These are phyloP conservation scores for Yamadazyma atmosphaerica DNA, from an alignment of 1,139 yeast genomes.

Conservation along the genomic window DNA sequence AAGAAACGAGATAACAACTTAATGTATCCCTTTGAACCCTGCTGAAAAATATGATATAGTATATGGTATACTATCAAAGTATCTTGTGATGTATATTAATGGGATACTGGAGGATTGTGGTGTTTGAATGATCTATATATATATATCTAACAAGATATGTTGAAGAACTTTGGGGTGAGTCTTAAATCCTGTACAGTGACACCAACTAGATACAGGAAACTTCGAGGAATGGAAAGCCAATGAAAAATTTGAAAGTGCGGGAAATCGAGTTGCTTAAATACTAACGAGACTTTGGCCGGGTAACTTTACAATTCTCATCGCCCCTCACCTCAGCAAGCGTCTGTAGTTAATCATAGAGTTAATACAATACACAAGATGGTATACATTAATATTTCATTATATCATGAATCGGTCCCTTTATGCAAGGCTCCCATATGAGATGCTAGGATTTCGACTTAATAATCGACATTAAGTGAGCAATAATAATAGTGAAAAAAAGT, in stretches of 20 bases:
- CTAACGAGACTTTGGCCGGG: conserved; percentile 10
- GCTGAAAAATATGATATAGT: background rate
- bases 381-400: background rate
- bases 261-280: conserved; percentile 11
- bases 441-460: too few species aligned
- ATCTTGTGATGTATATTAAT: background rate
- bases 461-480: too few species aligned
- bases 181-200: background rate
- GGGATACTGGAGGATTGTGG: background rate
- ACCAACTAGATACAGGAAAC: background rate
- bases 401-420: conserved; percentile 2
- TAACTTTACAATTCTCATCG: background rate
- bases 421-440: too few species aligned
- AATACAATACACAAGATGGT: background rate
- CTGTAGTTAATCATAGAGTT: background rate
- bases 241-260: conserved; percentile 5
- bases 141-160: background rate
- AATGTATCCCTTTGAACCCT: conserved; percentile 37
- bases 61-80: background rate
- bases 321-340: background rate
- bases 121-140: conserved; percentile 1
- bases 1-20: conserved; percentile 36
- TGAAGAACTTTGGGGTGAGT: background rate
- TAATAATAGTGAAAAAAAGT: too few species aligned
- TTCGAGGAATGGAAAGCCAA: conserved; percentile 1